Conservation (phyloP, 306 rosid species). For the barrel medic (Medicago truncatula) region MtrunA17r5.0-ANR NC_053043.1:4790001-4790500, state of each 20-base stretch:
- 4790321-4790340: not conserved
- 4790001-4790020: not conserved
- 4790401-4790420: too few relatives aligned
- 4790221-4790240: not conserved
- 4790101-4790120: too few relatives aligned
- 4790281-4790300: not conserved
- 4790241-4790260: not conserved
- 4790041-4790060: not conserved
- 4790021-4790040: not conserved
- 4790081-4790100: not conserved
- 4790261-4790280: not conserved
- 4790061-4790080: not conserved
- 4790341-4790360: too few relatives aligned
- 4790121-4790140: not conserved
- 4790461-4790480: not conserved
- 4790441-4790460: too few relatives aligned
- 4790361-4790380: too few relatives aligned
- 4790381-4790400: too few relatives aligned
- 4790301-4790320: not conserved
- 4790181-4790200: not conserved
- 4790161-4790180: not conserved
- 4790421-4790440: too few relatives aligned
- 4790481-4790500: conserved; percentile 16
- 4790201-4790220: not conserved
- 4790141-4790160: too few relatives aligned